Conservation (phyloP, 78 protist genomes). For the Cavenderia fasciculata region DNA sequence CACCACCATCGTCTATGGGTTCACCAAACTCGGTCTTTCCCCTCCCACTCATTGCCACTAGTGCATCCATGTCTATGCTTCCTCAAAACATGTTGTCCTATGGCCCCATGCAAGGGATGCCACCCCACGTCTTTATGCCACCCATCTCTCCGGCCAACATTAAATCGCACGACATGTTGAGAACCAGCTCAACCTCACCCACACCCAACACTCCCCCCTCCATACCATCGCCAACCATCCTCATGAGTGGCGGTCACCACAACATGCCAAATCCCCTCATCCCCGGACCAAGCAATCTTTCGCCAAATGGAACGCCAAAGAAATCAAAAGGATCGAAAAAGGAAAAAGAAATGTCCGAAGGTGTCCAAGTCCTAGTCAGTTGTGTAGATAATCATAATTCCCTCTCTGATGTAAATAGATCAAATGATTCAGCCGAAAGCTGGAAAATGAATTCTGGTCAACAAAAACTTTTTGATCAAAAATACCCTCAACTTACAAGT, state of each 20-base stretch:
- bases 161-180: no score
- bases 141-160: no score
- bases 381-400: no score
- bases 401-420: no score
- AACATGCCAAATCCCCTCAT: no score
- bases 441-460: no score
- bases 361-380: slow-evolving; percentile 9
- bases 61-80: background rate
- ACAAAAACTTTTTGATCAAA: no score
- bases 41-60: background rate
- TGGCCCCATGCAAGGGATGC: no score
- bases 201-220: slow-evolving; percentile 7
- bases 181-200: background rate
- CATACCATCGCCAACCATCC: slow-evolving; percentile 15
- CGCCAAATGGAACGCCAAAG: background rate
- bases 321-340: background rate
- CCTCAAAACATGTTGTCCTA: no score
- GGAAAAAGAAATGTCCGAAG: background rate
- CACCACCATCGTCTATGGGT: background rate
- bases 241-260: slow-evolving; percentile 1
- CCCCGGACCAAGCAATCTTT: background rate
- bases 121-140: no score
- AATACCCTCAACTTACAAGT: background rate
- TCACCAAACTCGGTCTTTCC: background rate
- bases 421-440: no score